Conservation (phyloP, 805 yeast species). For the Pichia membranifaciens region DNA sequence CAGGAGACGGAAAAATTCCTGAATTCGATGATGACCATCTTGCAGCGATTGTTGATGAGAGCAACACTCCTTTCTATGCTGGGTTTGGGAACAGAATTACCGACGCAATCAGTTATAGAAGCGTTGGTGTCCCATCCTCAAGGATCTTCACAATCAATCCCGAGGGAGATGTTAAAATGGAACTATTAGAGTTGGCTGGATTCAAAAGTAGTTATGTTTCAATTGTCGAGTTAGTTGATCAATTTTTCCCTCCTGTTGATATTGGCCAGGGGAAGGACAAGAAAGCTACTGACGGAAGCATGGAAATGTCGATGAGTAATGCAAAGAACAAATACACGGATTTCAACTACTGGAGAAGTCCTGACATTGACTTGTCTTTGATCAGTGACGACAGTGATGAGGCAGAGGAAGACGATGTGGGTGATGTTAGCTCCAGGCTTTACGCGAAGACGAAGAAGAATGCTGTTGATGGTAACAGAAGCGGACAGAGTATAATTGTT, state of each 20-base stretch:
- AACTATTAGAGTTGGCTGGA: constrained; percentile 88
- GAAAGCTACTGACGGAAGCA: not conserved
- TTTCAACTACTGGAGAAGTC: constrained; percentile 88
- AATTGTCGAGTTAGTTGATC: constrained; percentile 92
- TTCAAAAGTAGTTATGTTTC: constrained; percentile 80
- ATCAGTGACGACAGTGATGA: constrained; percentile 42
- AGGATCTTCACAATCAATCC: constrained; percentile 94
- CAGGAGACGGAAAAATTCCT: not conserved
- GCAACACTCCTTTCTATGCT: constrained; percentile 80
- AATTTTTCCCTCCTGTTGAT: constrained; percentile 86
- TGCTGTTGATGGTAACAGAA: no score
- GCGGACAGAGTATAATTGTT: no score
- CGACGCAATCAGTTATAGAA: constrained; percentile 90
- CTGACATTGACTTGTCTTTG: constrained; percentile 51
- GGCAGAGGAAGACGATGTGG: not conserved
- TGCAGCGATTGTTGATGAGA: constrained; percentile 27
- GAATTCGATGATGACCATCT: constrained; percentile 1
- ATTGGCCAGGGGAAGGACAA: constrained; percentile 5
- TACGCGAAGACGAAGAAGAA: no score
- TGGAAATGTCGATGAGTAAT: constrained; percentile 17
- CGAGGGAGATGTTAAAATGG: constrained; percentile 97
- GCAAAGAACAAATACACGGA: constrained; percentile 69
- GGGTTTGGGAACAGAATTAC: constrained; percentile 97
- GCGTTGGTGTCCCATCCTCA: constrained; percentile 90
- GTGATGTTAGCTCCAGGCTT: no score